Evolutionary conservation across 768 basidiomycete species (phyloP), one percentile per base, ranked within the genome.

Genomic region (Boletus subparvulus): DNA sequence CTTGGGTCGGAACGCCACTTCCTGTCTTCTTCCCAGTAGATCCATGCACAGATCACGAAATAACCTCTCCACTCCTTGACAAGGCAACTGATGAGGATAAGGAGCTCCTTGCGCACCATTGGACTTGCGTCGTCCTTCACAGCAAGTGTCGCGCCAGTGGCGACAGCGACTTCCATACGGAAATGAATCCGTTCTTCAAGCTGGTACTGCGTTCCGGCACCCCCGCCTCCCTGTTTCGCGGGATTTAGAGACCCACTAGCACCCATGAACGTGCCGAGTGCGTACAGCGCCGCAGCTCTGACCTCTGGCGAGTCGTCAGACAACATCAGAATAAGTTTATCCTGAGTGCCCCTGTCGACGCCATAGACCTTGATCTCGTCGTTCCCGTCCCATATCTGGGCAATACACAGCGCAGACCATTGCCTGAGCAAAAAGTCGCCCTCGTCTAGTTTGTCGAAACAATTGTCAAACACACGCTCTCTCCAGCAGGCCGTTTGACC

Each of bases 51-150:
- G 39, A 94, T 85, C 47, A 96, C 92, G 64, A 98, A 94, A 76
- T 92, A 92, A 8, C 96, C 97, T 54, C 94, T 78, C 92, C 95
- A 98, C 70, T 98, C 96, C 70, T 94, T 90, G 37, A 95, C 94
- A 21, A 98, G 77, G 65, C 91, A 93, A 66, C 92, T 94, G 54
- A 98, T 85, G 39, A 98, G 80, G 39, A 98, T 83, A 35, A 98
- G 78, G 21, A 98, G 78, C 70, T 98, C 97, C 74, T 97, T 97
- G 56, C 96, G 79, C 12, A 95, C 96, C 87, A 97, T 92, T 0
- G 97, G 96, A 55, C 91, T 93, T 1, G 93, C 97, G 69, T 99
- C 97, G 53, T 92, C 92, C 70, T 92, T 90, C 51, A 92, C 88
- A 10, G 89, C 88, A 43, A 98, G 81, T 10, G 91, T 87, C 3